Evolutionary conservation across 495 filamentous ascomycete genomes (phyloP), one percentile per base, ranked within the genome.

Genomic region (Aspergillus conjunctus): DNA sequence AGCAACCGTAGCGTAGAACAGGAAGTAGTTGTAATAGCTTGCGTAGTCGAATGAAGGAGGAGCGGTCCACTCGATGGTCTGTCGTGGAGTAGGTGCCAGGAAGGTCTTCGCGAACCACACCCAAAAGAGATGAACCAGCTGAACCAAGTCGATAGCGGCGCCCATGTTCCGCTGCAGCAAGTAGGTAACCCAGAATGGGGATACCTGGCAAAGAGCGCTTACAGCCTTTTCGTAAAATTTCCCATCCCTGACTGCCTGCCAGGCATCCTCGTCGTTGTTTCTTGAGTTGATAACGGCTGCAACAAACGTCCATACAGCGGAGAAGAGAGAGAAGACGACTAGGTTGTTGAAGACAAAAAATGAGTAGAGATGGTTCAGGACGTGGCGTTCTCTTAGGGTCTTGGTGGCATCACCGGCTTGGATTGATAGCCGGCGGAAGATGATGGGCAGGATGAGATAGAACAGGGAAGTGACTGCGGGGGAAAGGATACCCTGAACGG

Each of bases 321-420:
- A 82, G 74, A 99, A 99, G 17, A 96, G 75, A 18, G 92, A 95
- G 77, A 97, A 97, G 59, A 98, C 87, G 66, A 98, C 74, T 49
- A 98, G 76, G 70, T 98, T 97, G 80, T 99, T 99, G 83, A 99
- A 91, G 49, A 98, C 85, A 76, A 98, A 98, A 76, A 99, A 99
- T 14, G 91, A 81, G 72, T 97, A 99, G 2, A 99, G 82, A 69
- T 96, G 94, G 53, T 85, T 85, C 30, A 92, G 83, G 63, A 98
- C 94, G 71, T 98, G 92, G n/a, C 91, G 84, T 65, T 98, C 94
- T 34, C 94, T 85, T 18, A 90, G 90, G 4, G 92, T 95, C 71
- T 97, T 98, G 41, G 91, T 95, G 59, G 86, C 80, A 71, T 97
- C 93, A 60, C 94, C 95, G 20, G 87, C 88, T 59, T 80, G 80